phyloP scores from a whole-genome alignment of 2,329 filamentous ascomycete genomes.

The Exophiala phaeomuriformis region DNA sequence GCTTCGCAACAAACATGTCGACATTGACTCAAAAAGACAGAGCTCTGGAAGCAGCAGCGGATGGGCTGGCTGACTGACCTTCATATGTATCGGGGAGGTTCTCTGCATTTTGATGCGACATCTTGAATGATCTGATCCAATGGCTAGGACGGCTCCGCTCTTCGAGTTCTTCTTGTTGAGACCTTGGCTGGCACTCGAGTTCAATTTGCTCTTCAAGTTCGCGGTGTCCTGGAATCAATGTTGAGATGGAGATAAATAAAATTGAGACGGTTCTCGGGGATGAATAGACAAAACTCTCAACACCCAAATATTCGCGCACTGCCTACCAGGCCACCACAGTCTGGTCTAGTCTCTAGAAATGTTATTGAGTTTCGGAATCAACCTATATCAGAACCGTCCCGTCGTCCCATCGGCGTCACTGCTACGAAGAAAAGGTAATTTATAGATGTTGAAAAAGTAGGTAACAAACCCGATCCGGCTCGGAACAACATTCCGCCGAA shows the following conservation, averaged over 20 bases:
- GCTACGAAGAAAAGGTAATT: neutral
- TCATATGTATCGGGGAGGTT: conserved; percentile 13
- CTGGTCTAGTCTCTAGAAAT: too few relatives aligned
- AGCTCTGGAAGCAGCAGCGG: too few relatives aligned
- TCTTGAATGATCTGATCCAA: neutral
- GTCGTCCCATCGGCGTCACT: neutral
- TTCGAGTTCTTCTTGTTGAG: neutral
- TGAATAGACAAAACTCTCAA: too few relatives aligned
- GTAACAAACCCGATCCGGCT: neutral
- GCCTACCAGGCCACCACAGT: too few relatives aligned
- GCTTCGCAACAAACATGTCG: neutral
- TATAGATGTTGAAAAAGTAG: neutral
- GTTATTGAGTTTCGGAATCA: too few relatives aligned
- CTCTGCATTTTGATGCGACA: neutral
- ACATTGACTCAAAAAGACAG: neutral
- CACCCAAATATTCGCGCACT: too few relatives aligned
- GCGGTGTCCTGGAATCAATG: too few relatives aligned
- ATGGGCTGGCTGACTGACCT: conserved; percentile 5
- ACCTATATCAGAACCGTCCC: neutral
- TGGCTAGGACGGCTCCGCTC: neutral
- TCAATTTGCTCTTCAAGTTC: too few relatives aligned
- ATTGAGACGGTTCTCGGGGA: too few relatives aligned
- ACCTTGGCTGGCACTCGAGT: too few relatives aligned
- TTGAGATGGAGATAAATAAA: too few relatives aligned
- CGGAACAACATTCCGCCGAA: conserved; percentile 11